Conservation (phyloP, 1,284 basidiomycete genomes). For the Clitocybe nebularis region DNA sequence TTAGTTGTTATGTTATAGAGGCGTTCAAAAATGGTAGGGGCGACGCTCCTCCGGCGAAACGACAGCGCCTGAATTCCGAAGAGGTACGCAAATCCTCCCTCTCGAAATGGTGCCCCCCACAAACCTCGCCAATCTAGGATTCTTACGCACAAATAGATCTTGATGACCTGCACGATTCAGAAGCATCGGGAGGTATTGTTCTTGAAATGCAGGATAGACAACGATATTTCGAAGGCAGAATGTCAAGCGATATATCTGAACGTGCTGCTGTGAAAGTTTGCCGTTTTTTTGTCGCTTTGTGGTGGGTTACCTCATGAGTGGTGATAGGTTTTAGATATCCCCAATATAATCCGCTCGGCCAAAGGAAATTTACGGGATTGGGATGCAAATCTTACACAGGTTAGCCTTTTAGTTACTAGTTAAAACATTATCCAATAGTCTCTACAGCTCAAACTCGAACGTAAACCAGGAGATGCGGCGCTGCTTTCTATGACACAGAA, state of each 20-base stretch:
- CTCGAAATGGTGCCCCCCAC: too few relatives aligned
- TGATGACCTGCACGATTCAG: slow-evolving; percentile 77
- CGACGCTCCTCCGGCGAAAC: slow-evolving; percentile 53
- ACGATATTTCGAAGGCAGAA: slow-evolving; percentile 70
- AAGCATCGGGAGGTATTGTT: slow-evolving; percentile 62
- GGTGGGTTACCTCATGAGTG: neutral
- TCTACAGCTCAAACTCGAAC: slow-evolving; percentile 58
- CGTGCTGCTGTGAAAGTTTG: slow-evolving; percentile 32
- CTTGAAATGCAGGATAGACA: slow-evolving; percentile 82
- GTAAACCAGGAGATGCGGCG: slow-evolving; percentile 61
- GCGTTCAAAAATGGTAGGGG: slow-evolving; percentile 39
- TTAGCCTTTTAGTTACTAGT: slow-evolving; percentile 21
- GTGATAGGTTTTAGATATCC: slow-evolving; percentile 37
- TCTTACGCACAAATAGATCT: slow-evolving; percentile 77
- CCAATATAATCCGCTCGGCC: slow-evolving; percentile 41
- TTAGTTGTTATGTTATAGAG: slow-evolving; percentile 1
- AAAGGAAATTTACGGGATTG: slow-evolving; percentile 50
- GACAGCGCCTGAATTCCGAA: slow-evolving; percentile 47
- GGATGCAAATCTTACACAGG: slow-evolving; percentile 56
- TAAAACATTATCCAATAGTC: neutral
- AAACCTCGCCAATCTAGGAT: slow-evolving; percentile 31
- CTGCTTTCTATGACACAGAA: slow-evolving; percentile 75
- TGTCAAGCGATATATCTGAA: slow-evolving; percentile 29
- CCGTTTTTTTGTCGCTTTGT: neutral
- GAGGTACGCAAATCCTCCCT: slow-evolving; percentile 21